phyloP scores from a whole-genome alignment of 352 stramenopile species.

The Globisporangium cystogenes region DNA sequence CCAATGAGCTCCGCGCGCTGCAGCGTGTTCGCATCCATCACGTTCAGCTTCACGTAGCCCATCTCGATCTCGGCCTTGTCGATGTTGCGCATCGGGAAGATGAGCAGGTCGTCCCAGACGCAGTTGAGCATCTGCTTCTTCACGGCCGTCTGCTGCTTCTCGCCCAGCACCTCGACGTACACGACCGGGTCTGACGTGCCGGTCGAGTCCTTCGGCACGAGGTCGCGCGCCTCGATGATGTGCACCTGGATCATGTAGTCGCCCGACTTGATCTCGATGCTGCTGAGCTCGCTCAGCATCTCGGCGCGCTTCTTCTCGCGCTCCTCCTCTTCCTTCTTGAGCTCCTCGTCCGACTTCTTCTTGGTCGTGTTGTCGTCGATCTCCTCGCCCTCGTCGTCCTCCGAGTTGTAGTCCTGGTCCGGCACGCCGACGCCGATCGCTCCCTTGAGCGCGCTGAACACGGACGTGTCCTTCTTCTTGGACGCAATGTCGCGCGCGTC shows the following conservation, averaged over 20 bases:
- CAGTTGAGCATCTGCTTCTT: slow-evolving; percentile 87
- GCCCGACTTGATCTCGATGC: slow-evolving; percentile 81
- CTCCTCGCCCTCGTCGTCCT: slow-evolving; percentile 40
- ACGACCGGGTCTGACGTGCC: slow-evolving; percentile 90
- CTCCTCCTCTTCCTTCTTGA: slow-evolving; percentile 68
- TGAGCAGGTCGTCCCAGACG: slow-evolving; percentile 82
- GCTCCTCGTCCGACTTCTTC: slow-evolving; percentile 60
- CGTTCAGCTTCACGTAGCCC: slow-evolving; percentile 69
- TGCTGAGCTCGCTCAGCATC: slow-evolving; percentile 67
- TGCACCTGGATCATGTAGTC: slow-evolving; percentile 89
- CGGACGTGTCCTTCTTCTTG: slow-evolving; percentile 38
- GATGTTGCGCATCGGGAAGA: slow-evolving; percentile 70
- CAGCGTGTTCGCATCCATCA: slow-evolving; percentile 86
- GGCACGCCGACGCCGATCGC: slow-evolving; percentile 36
- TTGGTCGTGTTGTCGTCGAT: slow-evolving; percentile 34
- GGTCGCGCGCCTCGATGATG: slow-evolving; percentile 85
- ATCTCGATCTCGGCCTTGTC: slow-evolving; percentile 84
- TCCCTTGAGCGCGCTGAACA: slow-evolving; percentile 47
- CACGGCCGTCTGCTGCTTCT: slow-evolving; percentile 78
- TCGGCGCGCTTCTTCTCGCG: slow-evolving; percentile 69
- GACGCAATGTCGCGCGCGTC: slow-evolving; percentile 40
- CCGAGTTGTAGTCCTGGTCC: slow-evolving; percentile 37
- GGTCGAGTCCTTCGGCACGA: slow-evolving; percentile 84
- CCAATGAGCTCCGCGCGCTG: slow-evolving; percentile 88
- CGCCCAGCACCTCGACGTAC: slow-evolving; percentile 82